These are phyloP conservation scores for Populus hybrid DNA, from an alignment of 441 rosid genomes.

Conservation along the genomic window DNA sequence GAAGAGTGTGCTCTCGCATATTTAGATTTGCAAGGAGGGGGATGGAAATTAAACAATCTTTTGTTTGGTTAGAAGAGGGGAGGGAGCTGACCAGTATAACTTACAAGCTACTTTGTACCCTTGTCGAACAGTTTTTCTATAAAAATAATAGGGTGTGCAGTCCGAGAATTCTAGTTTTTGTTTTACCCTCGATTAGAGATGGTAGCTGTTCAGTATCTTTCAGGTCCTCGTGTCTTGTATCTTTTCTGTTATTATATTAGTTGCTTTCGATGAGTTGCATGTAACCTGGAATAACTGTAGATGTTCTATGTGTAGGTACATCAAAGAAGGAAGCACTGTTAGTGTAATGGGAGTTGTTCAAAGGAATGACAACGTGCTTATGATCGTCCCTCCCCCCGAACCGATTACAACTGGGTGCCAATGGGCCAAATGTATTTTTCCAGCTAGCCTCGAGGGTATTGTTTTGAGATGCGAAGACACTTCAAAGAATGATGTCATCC, in stretches of 20 bases:
- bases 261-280: neutral
- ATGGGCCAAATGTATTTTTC: slow-evolving; percentile 80
- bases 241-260: neutral
- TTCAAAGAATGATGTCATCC: slow-evolving; percentile 88
- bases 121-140: neutral
- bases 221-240: neutral
- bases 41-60: neutral
- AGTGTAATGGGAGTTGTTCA: slow-evolving; percentile 99
- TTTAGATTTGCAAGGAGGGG: neutral
- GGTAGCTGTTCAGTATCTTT: neutral
- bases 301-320: slow-evolving; percentile 48
- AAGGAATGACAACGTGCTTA: slow-evolving; percentile 92
- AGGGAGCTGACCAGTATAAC: neutral
- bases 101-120: neutral
- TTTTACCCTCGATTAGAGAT: neutral
- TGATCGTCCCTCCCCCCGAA: slow-evolving; percentile 89
- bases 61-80: neutral
- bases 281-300: neutral
- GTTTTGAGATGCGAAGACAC: slow-evolving; percentile 96
- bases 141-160: neutral
- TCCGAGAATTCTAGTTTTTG: neutral
- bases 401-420: slow-evolving; percentile 94
- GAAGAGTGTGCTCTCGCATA: neutral
- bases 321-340: slow-evolving; percentile 98
- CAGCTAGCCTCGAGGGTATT: slow-evolving; percentile 87